These are phyloP conservation scores for Selaginella tamariscina DNA, from an alignment of 75 land plant genomes.

Conservation along the genomic window DNA sequence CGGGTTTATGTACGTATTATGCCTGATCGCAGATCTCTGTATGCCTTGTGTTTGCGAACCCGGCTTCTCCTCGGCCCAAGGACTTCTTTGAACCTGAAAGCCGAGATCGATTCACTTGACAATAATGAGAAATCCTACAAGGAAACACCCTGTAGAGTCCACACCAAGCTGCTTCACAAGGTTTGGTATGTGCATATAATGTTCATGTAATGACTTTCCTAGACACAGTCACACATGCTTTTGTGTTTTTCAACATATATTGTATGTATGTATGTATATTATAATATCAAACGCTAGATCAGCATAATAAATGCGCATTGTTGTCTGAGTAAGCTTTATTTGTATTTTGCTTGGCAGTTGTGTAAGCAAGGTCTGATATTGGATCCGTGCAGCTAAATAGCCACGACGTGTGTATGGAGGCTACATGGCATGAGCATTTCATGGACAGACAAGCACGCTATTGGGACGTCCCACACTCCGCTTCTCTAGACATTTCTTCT, in stretches of 20 bases:
- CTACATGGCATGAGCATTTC: conserved; percentile 55
- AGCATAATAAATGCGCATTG: no score
- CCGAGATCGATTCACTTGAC: conserved; percentile 24
- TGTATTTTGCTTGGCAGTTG: not conserved
- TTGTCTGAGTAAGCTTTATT: no score
- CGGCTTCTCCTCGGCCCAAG: conserved; percentile 17
- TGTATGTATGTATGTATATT: no score
- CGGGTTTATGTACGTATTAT: no score
- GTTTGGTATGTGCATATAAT: no score
- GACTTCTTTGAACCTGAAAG: conserved; percentile 17
- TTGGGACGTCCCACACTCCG: conserved; percentile 59
- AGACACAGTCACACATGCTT: no score
- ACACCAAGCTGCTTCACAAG: conserved; percentile 20
- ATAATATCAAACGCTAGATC: no score
- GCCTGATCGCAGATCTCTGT: no score
- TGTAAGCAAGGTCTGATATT: not conserved
- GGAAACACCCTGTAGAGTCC: conserved; percentile 20
- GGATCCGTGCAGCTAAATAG: conserved; percentile 40
- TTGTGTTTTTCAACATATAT: no score
- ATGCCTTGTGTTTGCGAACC: conserved; percentile 24
- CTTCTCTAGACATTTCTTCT: conserved; percentile 50
- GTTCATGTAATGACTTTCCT: no score
- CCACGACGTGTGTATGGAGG: conserved; percentile 61
- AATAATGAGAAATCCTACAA: not conserved
- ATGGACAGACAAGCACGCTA: conserved; percentile 50